Conservation (phyloP, 2,329 filamentous ascomycete genomes). For the Endocalyx cinctus region DNA sequence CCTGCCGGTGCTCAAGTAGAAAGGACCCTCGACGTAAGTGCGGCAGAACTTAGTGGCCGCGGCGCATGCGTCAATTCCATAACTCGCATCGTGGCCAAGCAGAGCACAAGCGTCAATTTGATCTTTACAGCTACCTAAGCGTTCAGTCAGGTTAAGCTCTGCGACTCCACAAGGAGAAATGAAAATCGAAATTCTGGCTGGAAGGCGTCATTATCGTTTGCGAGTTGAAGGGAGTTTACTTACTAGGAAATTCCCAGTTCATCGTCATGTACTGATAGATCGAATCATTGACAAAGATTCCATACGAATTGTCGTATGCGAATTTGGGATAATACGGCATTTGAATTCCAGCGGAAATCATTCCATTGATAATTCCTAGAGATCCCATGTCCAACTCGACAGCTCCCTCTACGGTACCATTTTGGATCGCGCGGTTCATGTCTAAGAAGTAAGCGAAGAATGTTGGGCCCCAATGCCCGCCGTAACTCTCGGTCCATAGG, state of each 20-base stretch:
- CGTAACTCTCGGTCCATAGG: slow-evolving; percentile 26
- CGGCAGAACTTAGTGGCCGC: not conserved
- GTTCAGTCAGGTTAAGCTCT: too few relatives aligned
- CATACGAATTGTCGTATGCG: not conserved
- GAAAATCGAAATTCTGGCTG: too few relatives aligned
- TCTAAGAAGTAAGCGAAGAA: slow-evolving; percentile 22
- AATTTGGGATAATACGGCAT: not conserved
- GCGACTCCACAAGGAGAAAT: too few relatives aligned
- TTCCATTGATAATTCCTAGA: slow-evolving; percentile 24
- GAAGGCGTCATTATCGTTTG: not conserved
- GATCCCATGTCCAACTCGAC: slow-evolving; percentile 16
- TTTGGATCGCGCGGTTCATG: slow-evolving; percentile 20
- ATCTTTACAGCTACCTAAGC: not conserved
- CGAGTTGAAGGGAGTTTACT: not conserved
- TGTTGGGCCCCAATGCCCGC: slow-evolving; percentile 26
- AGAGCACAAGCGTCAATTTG: not conserved
- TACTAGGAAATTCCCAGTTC: not conserved
- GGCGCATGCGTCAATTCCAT: not conserved
- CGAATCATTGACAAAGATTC: not conserved
- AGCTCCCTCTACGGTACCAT: slow-evolving; percentile 12
- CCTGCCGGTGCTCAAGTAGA: not conserved
- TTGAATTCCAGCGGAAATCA: slow-evolving; percentile 8
- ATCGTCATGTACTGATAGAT: not conserved
- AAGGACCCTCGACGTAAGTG: not conserved
- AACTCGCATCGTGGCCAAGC: not conserved